phyloP scores from a whole-genome alignment of 129 eudicot species.

The Oenanthe sinensis region DNA sequence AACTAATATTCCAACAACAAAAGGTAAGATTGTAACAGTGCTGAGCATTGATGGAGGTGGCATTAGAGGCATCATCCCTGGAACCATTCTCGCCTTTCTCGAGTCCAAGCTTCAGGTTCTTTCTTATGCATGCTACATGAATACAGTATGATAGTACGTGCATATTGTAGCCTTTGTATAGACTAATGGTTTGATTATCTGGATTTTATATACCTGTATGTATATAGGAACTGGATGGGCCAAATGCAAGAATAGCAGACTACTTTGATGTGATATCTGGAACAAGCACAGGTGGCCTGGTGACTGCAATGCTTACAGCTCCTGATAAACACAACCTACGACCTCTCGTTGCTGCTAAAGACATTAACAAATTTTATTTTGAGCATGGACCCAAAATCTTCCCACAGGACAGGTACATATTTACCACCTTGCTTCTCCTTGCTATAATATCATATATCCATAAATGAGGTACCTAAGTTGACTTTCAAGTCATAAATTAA shows the following conservation, averaged over 20 bases:
- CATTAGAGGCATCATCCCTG: conserved; percentile 61
- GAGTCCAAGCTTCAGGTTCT: conserved; percentile 56
- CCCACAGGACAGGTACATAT: conserved; percentile 37
- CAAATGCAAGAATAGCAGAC: conserved; percentile 53
- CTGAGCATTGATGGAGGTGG: conserved; percentile 87
- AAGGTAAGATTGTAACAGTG: conserved; percentile 31
- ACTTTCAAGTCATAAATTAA: not conserved
- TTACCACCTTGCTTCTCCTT: not conserved
- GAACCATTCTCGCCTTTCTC: conserved; percentile 47
- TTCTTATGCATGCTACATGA: not conserved
- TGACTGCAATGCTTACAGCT: conserved; percentile 66
- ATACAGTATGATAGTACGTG: too few relatives aligned
- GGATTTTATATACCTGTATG: too few relatives aligned
- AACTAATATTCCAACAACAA: not conserved
- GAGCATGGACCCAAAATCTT: conserved; percentile 55
- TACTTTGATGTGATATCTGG: conserved; percentile 77
- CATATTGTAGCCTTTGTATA: not conserved
- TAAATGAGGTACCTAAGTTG: not conserved
- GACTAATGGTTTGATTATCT: too few relatives aligned
- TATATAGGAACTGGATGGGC: conserved; percentile 61
- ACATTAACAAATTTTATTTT: conserved; percentile 38
- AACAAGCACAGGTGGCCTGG: conserved; percentile 72
- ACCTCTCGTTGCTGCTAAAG: conserved; percentile 50
- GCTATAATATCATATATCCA: not conserved
- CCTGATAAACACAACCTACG: conserved; percentile 39